These are phyloP conservation scores for Penicillium decumbens DNA, from an alignment of 2,329 filamentous ascomycete species.

Conservation along the genomic window DNA sequence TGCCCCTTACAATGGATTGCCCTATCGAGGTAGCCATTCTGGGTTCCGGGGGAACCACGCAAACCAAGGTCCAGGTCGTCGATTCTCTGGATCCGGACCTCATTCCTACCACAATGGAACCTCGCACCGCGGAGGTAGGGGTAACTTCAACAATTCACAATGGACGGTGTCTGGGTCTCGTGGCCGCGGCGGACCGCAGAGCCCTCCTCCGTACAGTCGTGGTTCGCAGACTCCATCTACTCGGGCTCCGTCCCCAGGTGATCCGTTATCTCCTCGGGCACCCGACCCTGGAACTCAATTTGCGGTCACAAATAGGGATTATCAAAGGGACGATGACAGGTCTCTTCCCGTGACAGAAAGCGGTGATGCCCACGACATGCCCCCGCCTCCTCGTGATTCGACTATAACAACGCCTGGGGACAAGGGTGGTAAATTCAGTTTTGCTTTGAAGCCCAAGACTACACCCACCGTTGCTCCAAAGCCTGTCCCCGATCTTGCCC, in stretches of 20 bases:
- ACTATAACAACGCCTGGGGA: constrained; percentile 52
- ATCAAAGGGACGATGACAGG: constrained; percentile 60
- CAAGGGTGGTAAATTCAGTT: constrained; percentile 73
- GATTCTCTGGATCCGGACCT: constrained; percentile 44
- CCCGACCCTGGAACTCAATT: constrained; percentile 59
- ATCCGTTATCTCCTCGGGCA: constrained; percentile 33
- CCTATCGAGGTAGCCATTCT: constrained; percentile 51
- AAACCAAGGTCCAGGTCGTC: constrained; percentile 43
- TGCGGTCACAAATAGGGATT: constrained; percentile 57
- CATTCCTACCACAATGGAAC: constrained; percentile 43
- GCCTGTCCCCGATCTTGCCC: constrained; percentile 48
- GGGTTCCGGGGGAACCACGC: constrained; percentile 60
- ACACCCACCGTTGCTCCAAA: constrained; percentile 52
- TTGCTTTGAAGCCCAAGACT: constrained; percentile 81
- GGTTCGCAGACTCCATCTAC: constrained; percentile 31
- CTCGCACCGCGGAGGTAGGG: constrained; percentile 50
- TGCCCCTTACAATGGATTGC: constrained; percentile 43
- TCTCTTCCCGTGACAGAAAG: constrained; percentile 45
- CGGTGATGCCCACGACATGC: constrained; percentile 47
- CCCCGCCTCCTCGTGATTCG: constrained; percentile 52
- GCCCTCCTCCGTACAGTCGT: constrained; percentile 37
- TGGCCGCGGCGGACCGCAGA: constrained; percentile 47
- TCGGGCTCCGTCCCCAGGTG: constrained; percentile 30
- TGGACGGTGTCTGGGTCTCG: constrained; percentile 61
- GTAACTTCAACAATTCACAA: constrained; percentile 63